Evolutionary conservation across 1,284 basidiomycete genomes (phyloP), one percentile per base, ranked within the genome.

Genomic region (Wallemia mellicola): DNA sequence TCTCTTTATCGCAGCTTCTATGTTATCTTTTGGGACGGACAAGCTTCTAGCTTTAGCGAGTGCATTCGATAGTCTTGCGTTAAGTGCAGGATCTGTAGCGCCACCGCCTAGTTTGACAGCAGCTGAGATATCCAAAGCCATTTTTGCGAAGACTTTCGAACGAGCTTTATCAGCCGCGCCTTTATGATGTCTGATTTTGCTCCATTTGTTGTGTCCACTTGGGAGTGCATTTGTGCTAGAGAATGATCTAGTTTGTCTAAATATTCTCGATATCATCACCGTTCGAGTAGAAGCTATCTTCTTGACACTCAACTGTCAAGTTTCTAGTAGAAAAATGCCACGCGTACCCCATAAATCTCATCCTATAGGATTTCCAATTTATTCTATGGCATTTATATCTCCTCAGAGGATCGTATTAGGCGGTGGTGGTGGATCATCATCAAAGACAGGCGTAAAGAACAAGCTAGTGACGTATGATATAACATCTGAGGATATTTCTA

Each of bases 391-490:
- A n/a, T 95, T 91, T 72, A 69, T 84, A 15, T 77, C 80, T 0
- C 74, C 80, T 24, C 74, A 77, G 58, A 73, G 79, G n/a, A 71
- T 94, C n/a, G 73, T 89, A 15, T 73, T 92, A 2, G 89, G 87
- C 1, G 89, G 88, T 1, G 89, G 89, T 26, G 89, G 89, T 1
- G 89, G 91, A 24, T 77, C 73, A 73, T 17, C 14, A 11, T 69
- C 63, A 74, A 79, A 63, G 75, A 86, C 77, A 59, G 89, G 89
- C 1, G 83, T 95, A 63, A 86, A 86, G 73, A 95, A 95, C 72
- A 87, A 87, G 70, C 71, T 95, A 62, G 89, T 86, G n/a, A 22
- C 22, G 5, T 48, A 48, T 22, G 5, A 7, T 7, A 48, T 48
- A 11, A 48, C 14, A 11, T 5, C 5, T 3, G 19, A 48, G 14